phyloP scores from a whole-genome alignment of 768 basidiomycete species.

The Dioszegia crocea region DNA sequence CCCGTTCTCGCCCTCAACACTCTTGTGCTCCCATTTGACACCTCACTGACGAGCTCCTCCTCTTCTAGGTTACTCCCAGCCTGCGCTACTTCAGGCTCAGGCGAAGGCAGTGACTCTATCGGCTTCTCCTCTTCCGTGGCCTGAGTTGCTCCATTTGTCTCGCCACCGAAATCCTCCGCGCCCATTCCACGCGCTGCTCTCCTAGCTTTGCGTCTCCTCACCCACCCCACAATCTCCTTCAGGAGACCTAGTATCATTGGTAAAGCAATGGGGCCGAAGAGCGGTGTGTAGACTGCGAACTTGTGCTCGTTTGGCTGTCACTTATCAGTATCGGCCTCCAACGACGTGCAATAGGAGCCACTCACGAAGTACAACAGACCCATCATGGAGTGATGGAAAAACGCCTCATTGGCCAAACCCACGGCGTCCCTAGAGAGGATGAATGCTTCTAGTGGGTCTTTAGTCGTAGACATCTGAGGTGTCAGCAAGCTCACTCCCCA shows the following conservation, averaged over 20 bases:
- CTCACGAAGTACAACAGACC: conserved; percentile 88
- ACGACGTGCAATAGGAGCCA: too few species aligned
- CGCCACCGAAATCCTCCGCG: too few species aligned
- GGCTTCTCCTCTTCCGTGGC: neutral
- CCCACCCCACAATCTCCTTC: conserved; percentile 69
- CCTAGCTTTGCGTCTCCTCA: conserved; percentile 26
- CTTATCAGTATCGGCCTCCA: neutral
- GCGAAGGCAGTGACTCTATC: neutral
- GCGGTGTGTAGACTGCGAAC: conserved; percentile 90
- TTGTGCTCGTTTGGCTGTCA: conserved; percentile 82
- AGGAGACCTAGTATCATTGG: conserved; percentile 72
- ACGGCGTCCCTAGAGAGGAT: conserved; percentile 38
- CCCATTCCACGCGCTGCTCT: neutral
- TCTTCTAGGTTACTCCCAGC: too few species aligned
- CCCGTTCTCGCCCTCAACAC: neutral
- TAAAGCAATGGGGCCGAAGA: conserved; percentile 85
- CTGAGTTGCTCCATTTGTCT: too few species aligned
- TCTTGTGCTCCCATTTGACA: neutral
- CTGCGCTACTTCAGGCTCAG: neutral
- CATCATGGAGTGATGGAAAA: conserved; percentile 95
- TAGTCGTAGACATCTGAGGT: conserved; percentile 10
- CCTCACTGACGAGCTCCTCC: too few species aligned
- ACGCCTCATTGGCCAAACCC: conserved; percentile 59
- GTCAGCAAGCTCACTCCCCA: neutral
- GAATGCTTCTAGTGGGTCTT: conserved; percentile 19